These are phyloP conservation scores for Neofusicoccum cordaticola DNA, from an alignment of 2,329 filamentous ascomycete species.

Conservation along the genomic window DNA sequence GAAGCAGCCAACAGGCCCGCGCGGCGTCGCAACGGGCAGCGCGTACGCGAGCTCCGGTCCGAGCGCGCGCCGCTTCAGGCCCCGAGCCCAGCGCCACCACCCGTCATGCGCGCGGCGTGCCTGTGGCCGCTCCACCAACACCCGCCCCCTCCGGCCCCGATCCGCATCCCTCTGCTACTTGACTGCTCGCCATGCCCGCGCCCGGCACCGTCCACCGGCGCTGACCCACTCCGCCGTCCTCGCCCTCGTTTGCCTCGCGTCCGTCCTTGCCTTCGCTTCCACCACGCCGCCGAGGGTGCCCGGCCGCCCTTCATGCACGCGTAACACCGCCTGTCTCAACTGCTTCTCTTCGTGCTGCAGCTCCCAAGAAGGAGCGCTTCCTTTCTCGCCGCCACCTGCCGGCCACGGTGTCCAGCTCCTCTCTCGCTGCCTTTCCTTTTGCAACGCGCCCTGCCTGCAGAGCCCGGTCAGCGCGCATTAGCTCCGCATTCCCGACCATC, in stretches of 20 bases:
- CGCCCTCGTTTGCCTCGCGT: neutral
- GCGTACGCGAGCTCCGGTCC: neutral
- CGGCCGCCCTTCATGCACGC: neutral
- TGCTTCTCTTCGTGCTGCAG: neutral
- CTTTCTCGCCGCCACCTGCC: slow-evolving; percentile 3
- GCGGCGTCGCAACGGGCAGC: too few species aligned
- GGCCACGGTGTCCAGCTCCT: neutral
- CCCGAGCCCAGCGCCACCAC: neutral
- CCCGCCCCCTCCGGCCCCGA: neutral
- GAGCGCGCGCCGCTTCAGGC: neutral
- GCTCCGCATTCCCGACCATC: neutral
- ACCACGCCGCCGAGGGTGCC: neutral
- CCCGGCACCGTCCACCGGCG: neutral
- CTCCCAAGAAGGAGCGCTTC: neutral
- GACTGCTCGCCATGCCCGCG: neutral
- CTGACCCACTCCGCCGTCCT: neutral
- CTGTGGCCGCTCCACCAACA: neutral
- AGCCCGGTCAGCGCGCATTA: slow-evolving; percentile 8
- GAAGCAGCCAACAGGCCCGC: neutral
- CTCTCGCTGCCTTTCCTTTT: slow-evolving; percentile 1
- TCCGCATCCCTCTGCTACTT: neutral
- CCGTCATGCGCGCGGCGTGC: neutral
- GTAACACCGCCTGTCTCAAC: slow-evolving; percentile 7
- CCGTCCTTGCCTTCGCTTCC: neutral
- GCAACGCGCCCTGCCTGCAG: neutral